Conservation (phyloP, 2,329 filamentous ascomycete genomes). For the Calonectria leucothoes region DNA sequence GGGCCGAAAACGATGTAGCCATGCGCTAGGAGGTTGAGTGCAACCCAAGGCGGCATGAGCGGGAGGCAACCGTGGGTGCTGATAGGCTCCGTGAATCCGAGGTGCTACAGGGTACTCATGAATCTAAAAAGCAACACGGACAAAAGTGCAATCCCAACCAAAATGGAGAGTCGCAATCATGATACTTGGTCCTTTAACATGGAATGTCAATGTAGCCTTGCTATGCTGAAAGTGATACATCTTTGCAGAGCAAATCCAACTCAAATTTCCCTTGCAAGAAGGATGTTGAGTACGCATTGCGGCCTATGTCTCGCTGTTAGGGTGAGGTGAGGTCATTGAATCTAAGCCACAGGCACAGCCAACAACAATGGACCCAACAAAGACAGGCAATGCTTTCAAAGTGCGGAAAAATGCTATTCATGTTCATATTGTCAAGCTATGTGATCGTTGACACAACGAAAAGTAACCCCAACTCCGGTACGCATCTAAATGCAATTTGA, state of each 20-base stretch:
- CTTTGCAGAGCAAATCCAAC: background rate
- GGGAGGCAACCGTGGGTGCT: background rate
- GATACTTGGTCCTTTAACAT: background rate
- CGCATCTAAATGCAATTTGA: constrained; percentile 8
- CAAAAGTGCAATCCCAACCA: background rate
- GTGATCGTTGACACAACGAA: background rate
- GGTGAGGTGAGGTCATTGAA: background rate
- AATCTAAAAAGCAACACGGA: background rate
- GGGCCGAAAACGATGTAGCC: background rate
- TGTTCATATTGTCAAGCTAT: background rate
- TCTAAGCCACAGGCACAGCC: background rate
- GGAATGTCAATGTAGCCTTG: background rate
- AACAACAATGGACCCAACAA: no score
- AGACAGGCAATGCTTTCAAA: background rate
- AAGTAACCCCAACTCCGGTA: constrained; percentile 13
- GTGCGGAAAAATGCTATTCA: background rate
- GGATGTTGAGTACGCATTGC: no score
- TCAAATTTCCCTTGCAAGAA: no score
- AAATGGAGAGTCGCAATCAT: background rate
- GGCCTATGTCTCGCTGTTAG: background rate
- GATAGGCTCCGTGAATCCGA: background rate
- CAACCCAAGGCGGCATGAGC: background rate
- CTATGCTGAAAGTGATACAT: background rate
- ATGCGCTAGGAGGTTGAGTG: background rate
- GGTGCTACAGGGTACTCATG: background rate